phyloP scores from a whole-genome alignment of 23 red algal genomes.

The Agarophyton chilense region DNA sequence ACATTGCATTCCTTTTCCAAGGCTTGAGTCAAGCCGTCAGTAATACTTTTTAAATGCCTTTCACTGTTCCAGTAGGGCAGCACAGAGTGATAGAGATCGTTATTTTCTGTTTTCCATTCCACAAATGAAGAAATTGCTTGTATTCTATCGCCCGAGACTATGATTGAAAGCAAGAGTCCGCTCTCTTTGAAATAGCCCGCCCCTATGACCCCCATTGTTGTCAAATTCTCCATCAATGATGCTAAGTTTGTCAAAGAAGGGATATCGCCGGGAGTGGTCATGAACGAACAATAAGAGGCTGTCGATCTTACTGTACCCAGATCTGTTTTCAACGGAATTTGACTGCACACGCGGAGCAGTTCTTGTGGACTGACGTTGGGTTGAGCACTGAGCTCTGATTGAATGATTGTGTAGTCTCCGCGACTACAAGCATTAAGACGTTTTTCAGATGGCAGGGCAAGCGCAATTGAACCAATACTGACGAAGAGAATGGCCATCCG shows the following conservation, averaged over 20 bases:
- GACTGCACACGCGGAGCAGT: background rate
- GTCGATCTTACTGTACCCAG: slow-evolving; percentile 1
- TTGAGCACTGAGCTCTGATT: background rate
- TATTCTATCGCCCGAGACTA: background rate
- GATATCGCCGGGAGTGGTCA: background rate
- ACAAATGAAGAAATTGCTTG: background rate
- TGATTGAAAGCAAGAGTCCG: background rate
- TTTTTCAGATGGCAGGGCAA: background rate
- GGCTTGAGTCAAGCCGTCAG: background rate
- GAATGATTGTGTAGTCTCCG: background rate
- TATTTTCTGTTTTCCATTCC: background rate
- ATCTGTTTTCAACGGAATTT: background rate
- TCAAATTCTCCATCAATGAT: background rate
- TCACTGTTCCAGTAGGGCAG: background rate
- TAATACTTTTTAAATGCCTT: background rate
- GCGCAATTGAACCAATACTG: background rate
- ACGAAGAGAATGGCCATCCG: background rate
- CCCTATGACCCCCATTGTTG: background rate
- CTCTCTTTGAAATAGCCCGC: background rate
- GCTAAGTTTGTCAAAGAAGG: background rate
- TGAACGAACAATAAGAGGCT: slow-evolving; percentile 1
- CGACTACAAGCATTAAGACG: slow-evolving; percentile 4
- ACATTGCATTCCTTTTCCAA: background rate
- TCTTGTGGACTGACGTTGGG: background rate
- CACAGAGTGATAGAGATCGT: background rate